Evolutionary conservation across 129 eudicot species (phyloP), one percentile per base, ranked within the genome.

Genomic region (Chrysanthemum seticuspe): DNA sequence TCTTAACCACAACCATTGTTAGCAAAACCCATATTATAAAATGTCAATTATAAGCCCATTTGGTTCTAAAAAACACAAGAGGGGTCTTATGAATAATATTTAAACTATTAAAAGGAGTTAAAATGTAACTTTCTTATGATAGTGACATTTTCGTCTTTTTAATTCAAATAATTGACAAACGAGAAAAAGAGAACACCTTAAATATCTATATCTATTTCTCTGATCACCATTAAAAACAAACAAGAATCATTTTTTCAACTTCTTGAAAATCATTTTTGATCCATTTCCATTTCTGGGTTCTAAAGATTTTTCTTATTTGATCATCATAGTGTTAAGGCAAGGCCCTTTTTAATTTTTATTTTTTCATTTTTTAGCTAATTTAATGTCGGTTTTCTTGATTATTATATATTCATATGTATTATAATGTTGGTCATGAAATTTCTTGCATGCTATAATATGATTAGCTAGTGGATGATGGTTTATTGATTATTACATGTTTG

Each of bases 61-160:
- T 13, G 66, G 66, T 62, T 5, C 25, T 16, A 44, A 25, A 48
- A 47, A 66, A 68, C 58, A 49, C 4, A 36, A 16, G 36, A 51
- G 62, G 71, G 78, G 51, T 51, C 44, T 11, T 74, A 40, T 74
- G 36, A 16, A 51, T 27, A 4, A 62, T 62, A 63, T 74, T 4
- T 63, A 52, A 36, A 53, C 3, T 53, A 10, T 15, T 44, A 44
- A 78, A 14, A 78, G 82, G 73, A 2, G 47, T 65, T 64, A 78
- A 63, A 64, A 45, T 56, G 62, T 56, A 64, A 71, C 68, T 78
- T 25, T 56, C 25, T 21, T 0, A 15, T 25, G 71, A 78, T 15
- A 36, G 36, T 77, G 66, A 72, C 77, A 78, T 45, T 71, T 78
- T 78, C 55, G 77, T 78, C 73, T 16, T 71, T 53, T 70, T 47